phyloP scores from a whole-genome alignment of 768 basidiomycete species.

The Kwoniella mangroviensis region DNA sequence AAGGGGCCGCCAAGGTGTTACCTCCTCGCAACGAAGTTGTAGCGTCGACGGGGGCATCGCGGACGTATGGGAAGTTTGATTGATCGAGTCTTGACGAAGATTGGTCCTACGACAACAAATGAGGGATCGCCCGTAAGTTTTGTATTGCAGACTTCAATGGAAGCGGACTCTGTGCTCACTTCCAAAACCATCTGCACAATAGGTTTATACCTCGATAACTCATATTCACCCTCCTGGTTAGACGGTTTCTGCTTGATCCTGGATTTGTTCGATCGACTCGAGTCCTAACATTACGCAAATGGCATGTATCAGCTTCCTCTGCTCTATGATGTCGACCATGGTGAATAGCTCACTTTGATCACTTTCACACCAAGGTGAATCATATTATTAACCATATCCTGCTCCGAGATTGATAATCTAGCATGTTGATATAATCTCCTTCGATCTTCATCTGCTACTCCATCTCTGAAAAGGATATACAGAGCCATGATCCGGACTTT shows the following conservation, averaged over 20 bases:
- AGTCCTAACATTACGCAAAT: constrained; percentile 7
- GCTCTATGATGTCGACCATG: too few relatives aligned
- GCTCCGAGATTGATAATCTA: constrained; percentile 79
- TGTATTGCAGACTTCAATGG: too few relatives aligned
- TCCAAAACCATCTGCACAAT: constrained; percentile 78
- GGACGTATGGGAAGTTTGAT: constrained; percentile 85
- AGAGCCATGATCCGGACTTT: constrained; percentile 96
- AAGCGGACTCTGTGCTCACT: constrained; percentile 61
- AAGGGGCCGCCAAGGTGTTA: constrained; percentile 46
- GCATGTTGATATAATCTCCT: constrained; percentile 95
- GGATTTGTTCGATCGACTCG: constrained; percentile 69
- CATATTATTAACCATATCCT: constrained; percentile 90
- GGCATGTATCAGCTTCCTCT: neutral
- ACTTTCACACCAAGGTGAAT: constrained; percentile 81
- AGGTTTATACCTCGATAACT: constrained; percentile 91
- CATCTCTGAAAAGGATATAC: constrained; percentile 92
- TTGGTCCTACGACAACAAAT: constrained; percentile 69
- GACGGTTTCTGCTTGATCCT: constrained; percentile 74
- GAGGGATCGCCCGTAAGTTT: too few relatives aligned
- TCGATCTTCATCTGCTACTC: constrained; percentile 97
- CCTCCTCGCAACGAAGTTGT: constrained; percentile 57
- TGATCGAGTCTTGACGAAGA: constrained; percentile 73
- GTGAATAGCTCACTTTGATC: constrained; percentile 66
- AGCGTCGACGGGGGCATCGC: constrained; percentile 66
- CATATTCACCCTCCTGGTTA: constrained; percentile 85